Conservation (phyloP, 371 early-diverging fungal genomes). For the Pancytospora epiphaga region DNA sequence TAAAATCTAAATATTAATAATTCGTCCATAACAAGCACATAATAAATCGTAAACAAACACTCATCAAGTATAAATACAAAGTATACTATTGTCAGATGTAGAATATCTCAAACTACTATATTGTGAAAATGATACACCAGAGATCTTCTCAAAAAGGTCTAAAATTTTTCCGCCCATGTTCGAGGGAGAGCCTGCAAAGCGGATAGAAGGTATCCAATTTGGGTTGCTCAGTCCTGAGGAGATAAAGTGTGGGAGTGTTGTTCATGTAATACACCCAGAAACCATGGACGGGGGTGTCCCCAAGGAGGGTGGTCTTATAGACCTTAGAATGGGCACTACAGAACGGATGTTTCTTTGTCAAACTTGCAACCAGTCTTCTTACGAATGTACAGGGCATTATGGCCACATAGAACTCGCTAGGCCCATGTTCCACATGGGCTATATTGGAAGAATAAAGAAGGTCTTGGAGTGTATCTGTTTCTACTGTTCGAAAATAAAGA, state of each 20-base stretch:
- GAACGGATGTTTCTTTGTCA: conserved; percentile 91
- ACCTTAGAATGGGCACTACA: conserved; percentile 92
- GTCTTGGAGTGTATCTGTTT: conserved; percentile 93
- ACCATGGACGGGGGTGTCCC: conserved; percentile 80
- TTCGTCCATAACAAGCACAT: too few relatives aligned
- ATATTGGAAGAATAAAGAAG: conserved; percentile 72
- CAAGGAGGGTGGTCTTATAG: conserved; percentile 79
- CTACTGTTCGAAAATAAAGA: conserved; percentile 87
- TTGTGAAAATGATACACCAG: too few relatives aligned
- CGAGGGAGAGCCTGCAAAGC: conserved; percentile 31
- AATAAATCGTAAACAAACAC: too few relatives aligned
- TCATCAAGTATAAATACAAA: too few relatives aligned
- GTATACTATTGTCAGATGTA: too few relatives aligned
- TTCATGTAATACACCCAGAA: conserved; percentile 83
- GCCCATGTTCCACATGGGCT: conserved; percentile 79
- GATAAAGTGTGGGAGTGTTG: conserved; percentile 79
- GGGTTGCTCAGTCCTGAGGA: conserved; percentile 64
- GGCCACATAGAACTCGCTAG: conserved; percentile 93
- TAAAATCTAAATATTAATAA: too few relatives aligned
- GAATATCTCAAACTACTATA: too few relatives aligned
- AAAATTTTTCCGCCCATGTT: conserved; percentile 44
- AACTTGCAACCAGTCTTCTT: conserved; percentile 87
- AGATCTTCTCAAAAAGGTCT: too few relatives aligned
- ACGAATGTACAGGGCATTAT: conserved; percentile 94
- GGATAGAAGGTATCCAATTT: conserved; percentile 69